Conservation (phyloP, 345 rosid genomes). For the Erucastrum elatum region DNA sequence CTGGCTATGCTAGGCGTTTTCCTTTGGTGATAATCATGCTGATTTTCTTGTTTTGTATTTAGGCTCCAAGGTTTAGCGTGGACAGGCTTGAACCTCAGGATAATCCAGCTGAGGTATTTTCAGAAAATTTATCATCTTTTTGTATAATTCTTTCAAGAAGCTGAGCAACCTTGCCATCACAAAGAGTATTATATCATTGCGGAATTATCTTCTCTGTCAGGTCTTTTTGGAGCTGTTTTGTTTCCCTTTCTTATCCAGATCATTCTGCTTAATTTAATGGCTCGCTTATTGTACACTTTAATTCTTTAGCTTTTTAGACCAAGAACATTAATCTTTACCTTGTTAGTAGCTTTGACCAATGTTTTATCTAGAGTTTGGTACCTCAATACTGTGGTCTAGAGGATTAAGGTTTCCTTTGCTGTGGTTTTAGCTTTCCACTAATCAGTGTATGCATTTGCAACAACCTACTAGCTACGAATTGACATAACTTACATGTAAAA, state of each 20-base stretch:
- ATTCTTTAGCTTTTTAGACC: neutral
- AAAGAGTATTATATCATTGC: neutral
- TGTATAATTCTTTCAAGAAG: neutral
- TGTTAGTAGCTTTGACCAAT: neutral
- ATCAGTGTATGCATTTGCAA: neutral
- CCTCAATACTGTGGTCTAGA: neutral
- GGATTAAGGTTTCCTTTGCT: constrained; percentile 1
- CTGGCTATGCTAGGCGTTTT: neutral
- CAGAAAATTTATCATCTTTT: neutral
- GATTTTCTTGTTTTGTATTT: constrained; percentile 42
- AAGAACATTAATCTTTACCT: neutral
- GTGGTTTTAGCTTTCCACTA: neutral
- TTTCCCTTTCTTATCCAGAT: neutral
- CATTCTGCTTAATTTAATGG: neutral
- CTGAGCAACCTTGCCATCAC: neutral
- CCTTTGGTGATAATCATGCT: neutral
- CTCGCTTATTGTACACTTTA: neutral
- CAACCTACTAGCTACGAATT: neutral
- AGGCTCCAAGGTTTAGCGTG: constrained; percentile 55
- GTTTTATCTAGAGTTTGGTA: neutral
- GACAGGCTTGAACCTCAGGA: constrained; percentile 55
- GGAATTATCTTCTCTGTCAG: neutral
- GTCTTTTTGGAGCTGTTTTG: neutral
- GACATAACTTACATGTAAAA: neutral
- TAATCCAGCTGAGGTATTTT: constrained; percentile 60